Evolutionary conservation across 2,329 filamentous ascomycete genomes (phyloP).

Genomic region (Cytospora piceae): DNA sequence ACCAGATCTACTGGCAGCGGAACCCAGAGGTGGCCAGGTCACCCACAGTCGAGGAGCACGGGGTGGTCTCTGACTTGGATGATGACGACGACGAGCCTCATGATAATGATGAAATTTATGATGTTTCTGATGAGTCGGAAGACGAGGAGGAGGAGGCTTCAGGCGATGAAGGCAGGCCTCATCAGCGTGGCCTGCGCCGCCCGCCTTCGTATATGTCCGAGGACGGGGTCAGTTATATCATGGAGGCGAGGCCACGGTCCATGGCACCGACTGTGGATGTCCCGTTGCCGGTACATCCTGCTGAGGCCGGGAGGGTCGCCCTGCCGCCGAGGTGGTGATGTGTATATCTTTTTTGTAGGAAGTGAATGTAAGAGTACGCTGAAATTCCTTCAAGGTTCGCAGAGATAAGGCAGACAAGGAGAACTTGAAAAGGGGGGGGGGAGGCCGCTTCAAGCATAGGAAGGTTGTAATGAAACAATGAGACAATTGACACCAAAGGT

Average conservation of each 20-base stretch:
- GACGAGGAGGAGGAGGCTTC: conserved; percentile 17
- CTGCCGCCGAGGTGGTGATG: conserved; percentile 35
- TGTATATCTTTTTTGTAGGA: conserved; percentile 3
- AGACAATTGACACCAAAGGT: background rate
- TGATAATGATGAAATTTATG: conserved; percentile 13
- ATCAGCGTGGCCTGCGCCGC: conserved; percentile 45
- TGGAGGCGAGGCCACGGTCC: conserved; percentile 67
- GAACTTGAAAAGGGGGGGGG: no score
- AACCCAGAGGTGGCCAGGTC: conserved; percentile 46
- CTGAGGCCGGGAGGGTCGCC: conserved; percentile 45
- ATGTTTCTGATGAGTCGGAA: conserved; percentile 10
- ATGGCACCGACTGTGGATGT: conserved; percentile 48
- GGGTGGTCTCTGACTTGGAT: background rate
- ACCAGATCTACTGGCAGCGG: conserved; percentile 80
- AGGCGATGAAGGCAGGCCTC: conserved; percentile 25
- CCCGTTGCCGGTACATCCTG: conserved; percentile 53
- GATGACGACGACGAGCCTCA: conserved; percentile 32
- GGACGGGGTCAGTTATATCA: conserved; percentile 72
- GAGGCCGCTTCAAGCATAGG: background rate
- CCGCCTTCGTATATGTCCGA: conserved; percentile 80
- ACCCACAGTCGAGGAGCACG: conserved; percentile 29
- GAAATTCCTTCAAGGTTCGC: no score
- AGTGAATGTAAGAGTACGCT: background rate
- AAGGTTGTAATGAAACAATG: background rate
- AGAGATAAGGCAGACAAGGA: background rate